phyloP scores from a whole-genome alignment of 2,329 filamentous ascomycete species.

The Gnomoniopsis sp. region DNA sequence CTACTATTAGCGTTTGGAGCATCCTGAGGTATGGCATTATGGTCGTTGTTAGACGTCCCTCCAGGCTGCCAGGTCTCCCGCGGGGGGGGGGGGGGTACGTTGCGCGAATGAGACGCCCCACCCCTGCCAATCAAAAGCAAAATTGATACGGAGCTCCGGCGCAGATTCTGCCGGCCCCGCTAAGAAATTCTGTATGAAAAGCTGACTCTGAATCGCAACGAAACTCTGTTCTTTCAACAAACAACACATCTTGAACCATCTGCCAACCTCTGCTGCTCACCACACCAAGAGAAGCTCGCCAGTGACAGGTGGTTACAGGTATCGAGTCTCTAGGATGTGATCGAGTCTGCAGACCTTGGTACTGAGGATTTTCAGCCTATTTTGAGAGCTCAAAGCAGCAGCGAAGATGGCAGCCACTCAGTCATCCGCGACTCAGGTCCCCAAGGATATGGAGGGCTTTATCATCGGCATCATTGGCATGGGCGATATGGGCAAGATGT shows the following conservation, averaged over 20 bases:
- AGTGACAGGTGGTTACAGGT: background rate
- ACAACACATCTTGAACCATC: background rate
- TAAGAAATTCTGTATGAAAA: conserved; percentile 7
- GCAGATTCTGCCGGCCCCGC: background rate
- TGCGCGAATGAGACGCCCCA: background rate
- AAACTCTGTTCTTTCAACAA: background rate
- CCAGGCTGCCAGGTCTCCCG: too few species aligned
- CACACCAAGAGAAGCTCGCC: background rate
- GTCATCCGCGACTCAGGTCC: conserved; percentile 23
- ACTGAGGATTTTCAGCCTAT: conserved; percentile 11
- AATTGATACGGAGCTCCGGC: background rate
- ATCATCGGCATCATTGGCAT: conserved; percentile 94
- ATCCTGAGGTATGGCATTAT: too few species aligned
- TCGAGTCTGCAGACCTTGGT: conserved; percentile 20
- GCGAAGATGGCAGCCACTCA: conserved; percentile 22
- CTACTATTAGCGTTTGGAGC: too few species aligned
- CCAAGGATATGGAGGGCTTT: conserved; percentile 60
- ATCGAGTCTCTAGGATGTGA: conserved; percentile 17
- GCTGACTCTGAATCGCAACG: background rate
- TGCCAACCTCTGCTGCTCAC: background rate
- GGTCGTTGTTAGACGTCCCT: too few species aligned
- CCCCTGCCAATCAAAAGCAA: background rate
- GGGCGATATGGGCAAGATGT: conserved; percentile 99
- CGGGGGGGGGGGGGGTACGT: too few species aligned
- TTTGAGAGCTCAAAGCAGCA: conserved; percentile 4